Base-by-base conservation (phyloP, 2,329 filamentous ascomycete genomes). In the Kalmusia sp. region DNA sequence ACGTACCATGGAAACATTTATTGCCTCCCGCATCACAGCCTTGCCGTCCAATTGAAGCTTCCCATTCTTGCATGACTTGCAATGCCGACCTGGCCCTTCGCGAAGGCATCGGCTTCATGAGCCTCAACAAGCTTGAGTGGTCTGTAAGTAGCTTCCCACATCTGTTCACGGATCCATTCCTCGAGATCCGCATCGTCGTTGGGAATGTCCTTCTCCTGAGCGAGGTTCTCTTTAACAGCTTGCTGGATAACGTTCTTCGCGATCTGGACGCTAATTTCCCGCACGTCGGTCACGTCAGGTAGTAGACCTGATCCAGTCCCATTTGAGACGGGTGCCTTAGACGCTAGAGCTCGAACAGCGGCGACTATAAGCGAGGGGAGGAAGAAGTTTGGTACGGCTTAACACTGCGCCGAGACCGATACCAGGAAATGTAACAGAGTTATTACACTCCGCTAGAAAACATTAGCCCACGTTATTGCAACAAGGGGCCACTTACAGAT, bases 321-420 rank as follows among this genome's bases (percentile, higher is more conserved):
- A 21, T 82, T 75, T 0, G 92, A 77, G 0, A 90, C 89, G 0
- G 92, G 92, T 0, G 88, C 88, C 52, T 89, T 80, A 3, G 82
- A 82, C 0, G 90, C 87, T 0, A 96, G 83, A 2, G 87, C 89
- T 64, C 88, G 84, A 3, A 90, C 87, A 0, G 92, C 92, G 0
- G 90, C 89, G 0, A 96, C 89, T 11, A 96, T 85, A 86, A 96
- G 93, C 57, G 85, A 84, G 56, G 93, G 87, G n/a, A 0, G 88
- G 89, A 24, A 96, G 75, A 0, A 87, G 80, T 11, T 78, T 81
- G 2, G 88, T 81, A 12, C 90, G 86, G 22, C 82, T 87, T 1
- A 96, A 82, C 0, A 96, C 84, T 6, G 84, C 84, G 9, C 91
- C 92, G 1, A 96, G 86, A 0, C 91, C 92, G 53, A 96, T 93